phyloP scores from a whole-genome alignment of 176 grass and related monocot genomes.

The Bonia amplexicaulis region DNA sequence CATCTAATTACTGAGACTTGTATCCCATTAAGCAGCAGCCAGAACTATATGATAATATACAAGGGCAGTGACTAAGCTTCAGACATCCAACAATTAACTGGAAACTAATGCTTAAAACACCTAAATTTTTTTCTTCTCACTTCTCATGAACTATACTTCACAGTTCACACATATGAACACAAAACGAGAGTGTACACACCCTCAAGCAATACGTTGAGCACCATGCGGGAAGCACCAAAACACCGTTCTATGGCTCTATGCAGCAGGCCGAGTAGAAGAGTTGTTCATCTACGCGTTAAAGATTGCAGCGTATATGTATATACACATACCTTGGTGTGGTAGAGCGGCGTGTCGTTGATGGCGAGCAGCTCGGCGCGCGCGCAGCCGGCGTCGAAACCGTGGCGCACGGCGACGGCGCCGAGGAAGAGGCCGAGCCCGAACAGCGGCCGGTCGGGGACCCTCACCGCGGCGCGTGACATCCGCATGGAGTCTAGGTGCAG shows the following conservation, averaged over 20 bases:
- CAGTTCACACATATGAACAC: background rate
- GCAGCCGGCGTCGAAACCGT: conserved; percentile 83
- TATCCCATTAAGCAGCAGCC: background rate
- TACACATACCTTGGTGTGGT: conserved; percentile 62
- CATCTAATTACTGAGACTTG: background rate
- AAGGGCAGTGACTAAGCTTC: background rate
- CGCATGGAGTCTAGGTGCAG: conserved; percentile 84
- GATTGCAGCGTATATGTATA: background rate
- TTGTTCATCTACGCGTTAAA: background rate
- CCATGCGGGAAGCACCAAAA: background rate
- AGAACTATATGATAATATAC: background rate
- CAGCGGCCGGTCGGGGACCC: conserved; percentile 50
- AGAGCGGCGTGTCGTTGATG: conserved; percentile 77
- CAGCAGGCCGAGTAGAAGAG: background rate
- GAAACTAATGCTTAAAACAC: background rate
- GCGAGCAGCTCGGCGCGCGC: conserved; percentile 74
- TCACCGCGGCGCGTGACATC: conserved; percentile 53
- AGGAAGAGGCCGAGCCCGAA: conserved; percentile 86
- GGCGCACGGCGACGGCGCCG: conserved; percentile 70
- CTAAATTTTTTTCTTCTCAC: background rate
- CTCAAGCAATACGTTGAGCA: background rate
- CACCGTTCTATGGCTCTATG: background rate
- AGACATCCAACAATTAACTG: background rate
- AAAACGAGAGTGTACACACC: background rate
- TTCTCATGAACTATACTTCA: background rate